Base-by-base conservation (phyloP, 345 rosid genomes). In the Salix suchowensis region DNA sequence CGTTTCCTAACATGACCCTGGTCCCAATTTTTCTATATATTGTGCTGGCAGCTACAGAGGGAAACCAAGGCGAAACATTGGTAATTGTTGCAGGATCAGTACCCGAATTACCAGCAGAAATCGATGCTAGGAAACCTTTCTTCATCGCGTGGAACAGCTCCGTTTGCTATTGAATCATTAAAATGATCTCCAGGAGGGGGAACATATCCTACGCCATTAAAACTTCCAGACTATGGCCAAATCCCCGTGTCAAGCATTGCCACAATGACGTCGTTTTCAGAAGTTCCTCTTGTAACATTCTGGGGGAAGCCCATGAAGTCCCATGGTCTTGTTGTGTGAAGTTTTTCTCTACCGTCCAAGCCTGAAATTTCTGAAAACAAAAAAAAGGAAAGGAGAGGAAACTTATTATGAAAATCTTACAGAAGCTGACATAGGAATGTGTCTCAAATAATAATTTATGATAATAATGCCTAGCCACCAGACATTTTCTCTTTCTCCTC, bases 281-380 rank as follows among this genome's bases (percentile, higher is more conserved):
- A 19, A 39, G 67, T 61, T 39, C 66, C 14, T 83, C 89, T 87
- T 42, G 14, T 74, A 0, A 75, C 82, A 18, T 71, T 60, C 55
- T 76, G 72, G 8, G 85, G 68, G 76, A 89, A 88, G 1, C 89
- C 88, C 86, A 89, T 80, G 68, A 89, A 89, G 68, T 88, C 84
- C 93, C 93, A 89, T 30, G 89, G 86, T 32, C 78, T 80, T 74
- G 93, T 81, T 11, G 90, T 87, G 65, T 84, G 91, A 54, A 88
- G 88, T 34, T 84, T 81, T 72, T 80, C 34, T 32, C 34, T 32
- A 4, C 78, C 89, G 16, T 88, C 81, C 88, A 73, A 79, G 12
- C 81, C 93, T 90, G 77, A 32, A 34, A 19, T 18, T 21, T 7
- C 28, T 8, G 18, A 3, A 18, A 39, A 2, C 0, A 7, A 19